These are phyloP conservation scores for Cutaneotrichosporon sp. DNA, from an alignment of 1,284 basidiomycete genomes.

Conservation along the genomic window DNA sequence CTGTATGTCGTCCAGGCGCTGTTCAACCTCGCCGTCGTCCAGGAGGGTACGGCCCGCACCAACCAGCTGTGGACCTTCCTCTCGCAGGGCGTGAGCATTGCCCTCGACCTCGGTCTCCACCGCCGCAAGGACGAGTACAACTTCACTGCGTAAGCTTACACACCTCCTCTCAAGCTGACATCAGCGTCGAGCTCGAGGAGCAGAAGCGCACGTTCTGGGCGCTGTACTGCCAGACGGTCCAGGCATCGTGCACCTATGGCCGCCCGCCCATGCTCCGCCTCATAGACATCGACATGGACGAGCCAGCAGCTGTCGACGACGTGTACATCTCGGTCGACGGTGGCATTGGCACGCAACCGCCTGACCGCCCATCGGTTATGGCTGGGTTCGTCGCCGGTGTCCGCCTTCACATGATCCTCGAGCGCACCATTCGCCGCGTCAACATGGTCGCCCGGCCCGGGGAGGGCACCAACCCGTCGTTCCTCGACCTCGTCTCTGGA, in stretches of 20 bases:
- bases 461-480: constrained; percentile 19
- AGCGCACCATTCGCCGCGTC: constrained; percentile 33
- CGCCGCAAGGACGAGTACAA: constrained; percentile 35
- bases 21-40: constrained; percentile 39
- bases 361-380: constrained; percentile 37
- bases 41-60: constrained; percentile 35
- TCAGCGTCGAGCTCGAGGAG: constrained; percentile 35
- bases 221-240: constrained; percentile 38
- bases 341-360: constrained; percentile 36
- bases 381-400: constrained; percentile 37
- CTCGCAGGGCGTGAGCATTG: constrained; percentile 35
- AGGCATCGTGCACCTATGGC: constrained; percentile 40
- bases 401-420: constrained; percentile 39
- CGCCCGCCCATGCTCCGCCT: constrained; percentile 35
- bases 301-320: constrained; percentile 39
- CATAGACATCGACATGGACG: constrained; percentile 34
- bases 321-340: constrained; percentile 33
- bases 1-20: constrained; percentile 37
- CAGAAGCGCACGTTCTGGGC: constrained; percentile 42
- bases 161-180: background rate
- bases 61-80: constrained; percentile 35
- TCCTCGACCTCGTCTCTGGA: constrained; percentile 27
- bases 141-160: constrained; percentile 27
- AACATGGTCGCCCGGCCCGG: constrained; percentile 24
- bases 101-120: constrained; percentile 39